Conservation (phyloP, 306 rosid species). For the Gleditsia sinensis region DNA sequence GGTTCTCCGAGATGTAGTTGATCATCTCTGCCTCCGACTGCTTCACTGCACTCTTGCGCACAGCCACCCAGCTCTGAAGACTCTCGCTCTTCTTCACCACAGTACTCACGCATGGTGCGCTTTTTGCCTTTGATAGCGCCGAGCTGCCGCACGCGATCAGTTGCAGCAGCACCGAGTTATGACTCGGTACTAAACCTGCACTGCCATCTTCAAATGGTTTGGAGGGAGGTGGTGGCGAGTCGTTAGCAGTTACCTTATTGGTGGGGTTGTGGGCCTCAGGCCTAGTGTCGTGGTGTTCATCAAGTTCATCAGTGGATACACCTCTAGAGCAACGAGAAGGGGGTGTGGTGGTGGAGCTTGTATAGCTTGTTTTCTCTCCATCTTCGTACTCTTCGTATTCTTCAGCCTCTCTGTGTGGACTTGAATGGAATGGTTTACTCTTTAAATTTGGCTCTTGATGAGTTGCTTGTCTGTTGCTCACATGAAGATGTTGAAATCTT, state of each 20-base stretch:
- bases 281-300: constrained; percentile 32
- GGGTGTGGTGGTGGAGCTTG: constrained; percentile 71
- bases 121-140: constrained; percentile 47
- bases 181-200: constrained; percentile 36
- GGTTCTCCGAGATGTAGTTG: constrained; percentile 66
- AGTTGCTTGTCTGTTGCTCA: constrained; percentile 28
- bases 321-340: constrained; percentile 84
- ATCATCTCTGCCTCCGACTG: constrained; percentile 50
- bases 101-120: constrained; percentile 32
- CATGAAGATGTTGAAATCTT: constrained; percentile 55
- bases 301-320: constrained; percentile 66
- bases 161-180: constrained; percentile 69
- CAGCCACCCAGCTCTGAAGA: constrained; percentile 2
- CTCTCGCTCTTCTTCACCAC: constrained; percentile 36
- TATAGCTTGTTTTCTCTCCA: constrained; percentile 59
- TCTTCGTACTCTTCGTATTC: constrained; percentile 54
- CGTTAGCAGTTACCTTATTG: not conserved
- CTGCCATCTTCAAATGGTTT: constrained; percentile 31
- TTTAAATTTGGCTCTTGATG: constrained; percentile 40
- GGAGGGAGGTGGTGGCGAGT: not conserved
- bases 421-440: constrained; percentile 29
- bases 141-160: constrained; percentile 82
- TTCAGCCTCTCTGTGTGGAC: constrained; percentile 28
- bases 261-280: not conserved
- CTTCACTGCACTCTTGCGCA: constrained; percentile 35